These are phyloP conservation scores for Malus domestica DNA, from an alignment of 306 rosid genomes.

Conservation along the genomic window ASM211411v1 NC_041804.1:15826501-15827000, in stretches of 20 bases:
- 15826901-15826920: conserved; percentile 10
- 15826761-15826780: conserved; percentile 91
- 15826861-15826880: conserved; percentile 26
- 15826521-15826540: background rate
- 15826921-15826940: conserved; percentile 30
- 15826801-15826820: conserved; percentile 53
- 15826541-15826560: background rate
- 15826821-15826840: conserved; percentile 22
- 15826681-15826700: conserved; percentile 11
- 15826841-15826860: conserved; percentile 30
- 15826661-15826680: background rate
- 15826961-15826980: conserved; percentile 16
- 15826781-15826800: conserved; percentile 71
- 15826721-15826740: conserved; percentile 80
- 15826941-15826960: conserved; percentile 18
- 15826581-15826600: background rate
- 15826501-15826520: background rate
- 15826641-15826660: background rate
- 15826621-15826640: background rate
- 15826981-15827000: background rate
- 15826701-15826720: conserved; percentile 65
- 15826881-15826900: conserved; percentile 17
- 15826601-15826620: conserved; percentile 4
- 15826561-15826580: background rate
- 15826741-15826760: conserved; percentile 66